Evolutionary conservation across 1,284 basidiomycete genomes (phyloP), one percentile per base, ranked within the genome.

Genomic region (Athelia psychrophila): DNA sequence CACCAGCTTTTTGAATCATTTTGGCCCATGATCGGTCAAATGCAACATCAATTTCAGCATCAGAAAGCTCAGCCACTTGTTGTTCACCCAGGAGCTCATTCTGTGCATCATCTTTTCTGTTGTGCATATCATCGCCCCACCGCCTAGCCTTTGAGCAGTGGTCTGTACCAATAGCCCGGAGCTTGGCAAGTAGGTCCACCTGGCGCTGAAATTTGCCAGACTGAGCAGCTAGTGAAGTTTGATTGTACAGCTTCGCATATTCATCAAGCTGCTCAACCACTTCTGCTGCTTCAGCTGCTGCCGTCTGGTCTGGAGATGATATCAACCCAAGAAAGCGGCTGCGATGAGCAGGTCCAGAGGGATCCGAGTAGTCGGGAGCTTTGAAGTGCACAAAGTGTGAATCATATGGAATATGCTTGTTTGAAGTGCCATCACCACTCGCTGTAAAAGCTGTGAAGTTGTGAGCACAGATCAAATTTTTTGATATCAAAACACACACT

Each of bases 401-500:
- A 13, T 63, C 54, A 42, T 59, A 60, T 22, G 59, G 54, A n/a
- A 58, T 52, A 16, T 54, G 36, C 23, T 50, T 48, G 36, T 60
- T 51, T 0, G 59, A 58, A 10, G 59, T 63, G 52, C 49, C 35
- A 33, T 53, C 52, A 3, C 49, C 42, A 3, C 52, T 49, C 12
- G 36, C 33, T 44, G 50, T 53, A 10, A 50, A 42, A 9, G 40
- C 51, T 52, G 3, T 18, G 35, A n/a, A 18, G 15, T 5, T 46
- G 18, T 10, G 22, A 6, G 15, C 15, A 23, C 12, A 44, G n/a
- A 10, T 15, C 10, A 44, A 13, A 44, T 44, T 13, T 20, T 22
- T 20, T 22, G 42, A 44, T 22, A 44, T 12, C 10, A 10, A 22
- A 20, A 10, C 13, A 44, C 48, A 20, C 27, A 53, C 56, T 47